These are phyloP conservation scores for Chondrostereum purpureum DNA, from an alignment of 1,284 basidiomycete species.

Conservation along the genomic window DNA sequence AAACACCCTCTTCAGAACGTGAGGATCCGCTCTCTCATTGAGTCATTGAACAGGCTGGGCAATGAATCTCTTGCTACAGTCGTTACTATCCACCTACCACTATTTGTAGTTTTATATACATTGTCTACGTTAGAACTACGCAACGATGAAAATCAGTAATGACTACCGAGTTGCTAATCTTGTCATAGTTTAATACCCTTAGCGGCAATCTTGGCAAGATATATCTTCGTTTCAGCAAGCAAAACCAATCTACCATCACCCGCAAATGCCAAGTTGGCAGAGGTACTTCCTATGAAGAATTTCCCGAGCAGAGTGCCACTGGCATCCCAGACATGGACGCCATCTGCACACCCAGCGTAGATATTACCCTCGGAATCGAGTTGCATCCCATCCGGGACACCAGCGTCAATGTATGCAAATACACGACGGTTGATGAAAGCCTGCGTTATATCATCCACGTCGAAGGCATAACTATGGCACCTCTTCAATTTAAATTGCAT, in stretches of 20 bases:
- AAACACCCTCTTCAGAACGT: too few species aligned
- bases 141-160: too few species aligned
- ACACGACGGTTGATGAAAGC: conserved; percentile 58
- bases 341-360: conserved; percentile 66
- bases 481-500: conserved; percentile 1
- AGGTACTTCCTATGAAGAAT: conserved; percentile 55
- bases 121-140: too few species aligned
- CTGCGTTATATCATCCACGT: conserved; percentile 55
- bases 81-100: too few species aligned
- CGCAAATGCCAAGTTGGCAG: conserved; percentile 67
- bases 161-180: too few species aligned
- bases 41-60: too few species aligned
- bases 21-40: too few species aligned
- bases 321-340: conserved; percentile 51
- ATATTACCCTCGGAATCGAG: conserved; percentile 63
- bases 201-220: conserved; percentile 50
- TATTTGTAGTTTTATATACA: too few species aligned
- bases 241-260: conserved; percentile 59
- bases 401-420: conserved; percentile 66
- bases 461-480: conserved; percentile 56
- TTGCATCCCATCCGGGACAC: conserved; percentile 68
- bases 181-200: too few species aligned
- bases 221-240: conserved; percentile 61
- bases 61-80: too few species aligned
- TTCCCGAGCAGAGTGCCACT: conserved; percentile 66